These are phyloP conservation scores for Stagonosporopsis cucurbitacearum DNA, from an alignment of 2,329 filamentous ascomycete species.

Conservation along the genomic window DNA sequence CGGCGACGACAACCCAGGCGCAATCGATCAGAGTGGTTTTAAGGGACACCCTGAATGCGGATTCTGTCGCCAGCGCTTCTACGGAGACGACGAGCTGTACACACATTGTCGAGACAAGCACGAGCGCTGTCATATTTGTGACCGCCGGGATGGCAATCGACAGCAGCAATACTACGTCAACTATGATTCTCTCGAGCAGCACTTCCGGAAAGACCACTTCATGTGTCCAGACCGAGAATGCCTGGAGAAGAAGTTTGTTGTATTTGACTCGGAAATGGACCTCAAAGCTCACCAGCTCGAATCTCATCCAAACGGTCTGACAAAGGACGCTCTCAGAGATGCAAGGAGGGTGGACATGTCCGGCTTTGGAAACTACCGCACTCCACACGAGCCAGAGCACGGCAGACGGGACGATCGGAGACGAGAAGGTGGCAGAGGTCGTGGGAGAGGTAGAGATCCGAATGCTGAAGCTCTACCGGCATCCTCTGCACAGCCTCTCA, in stretches of 20 bases:
- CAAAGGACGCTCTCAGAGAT: conserved; percentile 83
- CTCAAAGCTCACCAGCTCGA: conserved; percentile 91
- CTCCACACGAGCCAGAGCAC: conserved; percentile 70
- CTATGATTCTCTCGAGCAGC: conserved; percentile 83
- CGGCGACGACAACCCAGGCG: conserved; percentile 89
- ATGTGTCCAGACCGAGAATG: conserved; percentile 86
- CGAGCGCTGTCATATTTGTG: conserved; percentile 94
- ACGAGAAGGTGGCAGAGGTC: conserved; percentile 56
- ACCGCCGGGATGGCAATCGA: conserved; percentile 66
- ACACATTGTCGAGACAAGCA: conserved; percentile 92
- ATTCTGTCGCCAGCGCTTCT: conserved; percentile 91
- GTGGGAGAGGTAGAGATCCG: conserved; percentile 79
- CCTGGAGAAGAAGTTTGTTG: conserved; percentile 95
- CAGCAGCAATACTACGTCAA: conserved; percentile 90
- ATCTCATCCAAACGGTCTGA: conserved; percentile 77
- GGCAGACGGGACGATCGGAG: conserved; percentile 52
- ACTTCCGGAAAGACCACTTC: conserved; percentile 88
- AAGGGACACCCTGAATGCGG: conserved; percentile 93
- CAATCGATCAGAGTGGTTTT: conserved; percentile 92
- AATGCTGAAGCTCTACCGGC: conserved; percentile 80
- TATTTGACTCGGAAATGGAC: conserved; percentile 94
- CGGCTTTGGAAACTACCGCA: conserved; percentile 74
- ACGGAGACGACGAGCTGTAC: conserved; percentile 94
- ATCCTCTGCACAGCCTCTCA: conserved; percentile 79
- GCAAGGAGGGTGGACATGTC: conserved; percentile 86